Conservation (phyloP, 352 stramenopile genomes). For the Phytophthora brassicae region DNA sequence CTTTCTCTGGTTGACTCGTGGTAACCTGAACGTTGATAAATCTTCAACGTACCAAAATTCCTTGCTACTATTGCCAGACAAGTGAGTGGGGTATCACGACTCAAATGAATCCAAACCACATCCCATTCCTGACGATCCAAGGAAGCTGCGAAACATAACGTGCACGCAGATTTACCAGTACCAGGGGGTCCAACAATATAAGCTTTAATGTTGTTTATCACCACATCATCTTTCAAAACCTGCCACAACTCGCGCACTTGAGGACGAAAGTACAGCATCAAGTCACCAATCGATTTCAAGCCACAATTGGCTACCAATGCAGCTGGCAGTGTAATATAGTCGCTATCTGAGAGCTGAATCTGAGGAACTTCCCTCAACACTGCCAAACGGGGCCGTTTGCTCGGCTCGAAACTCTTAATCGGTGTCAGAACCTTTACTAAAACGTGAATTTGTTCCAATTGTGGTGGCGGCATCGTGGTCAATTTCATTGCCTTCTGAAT, state of each 20-base stretch:
- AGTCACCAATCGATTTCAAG: not conserved
- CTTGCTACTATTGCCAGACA: slow-evolving; percentile 7
- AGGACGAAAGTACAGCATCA: slow-evolving; percentile 14
- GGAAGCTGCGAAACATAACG: slow-evolving; percentile 16
- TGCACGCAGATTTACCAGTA: slow-evolving; percentile 22
- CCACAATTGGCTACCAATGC: slow-evolving; percentile 1
- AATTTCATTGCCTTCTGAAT: no score
- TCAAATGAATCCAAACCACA: slow-evolving; percentile 28
- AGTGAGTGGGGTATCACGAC: not conserved
- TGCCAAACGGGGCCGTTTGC: not conserved
- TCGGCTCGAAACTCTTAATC: not conserved
- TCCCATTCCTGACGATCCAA: slow-evolving; percentile 28
- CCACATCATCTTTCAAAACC: slow-evolving; percentile 5
- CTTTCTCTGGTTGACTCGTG: not conserved
- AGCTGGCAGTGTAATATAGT: slow-evolving; percentile 7
- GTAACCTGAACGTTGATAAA: not conserved
- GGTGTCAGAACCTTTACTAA: not conserved
- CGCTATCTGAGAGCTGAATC: not conserved
- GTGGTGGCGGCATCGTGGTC: no score
- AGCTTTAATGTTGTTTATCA: slow-evolving; percentile 9
- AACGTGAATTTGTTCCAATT: not conserved
- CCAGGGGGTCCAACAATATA: slow-evolving; percentile 23
- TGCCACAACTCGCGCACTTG: slow-evolving; percentile 6
- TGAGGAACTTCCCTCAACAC: not conserved
- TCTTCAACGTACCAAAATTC: not conserved